phyloP scores from a whole-genome alignment of 192 early-diverging fungal genomes.

The Coemansia sp. region DNA sequence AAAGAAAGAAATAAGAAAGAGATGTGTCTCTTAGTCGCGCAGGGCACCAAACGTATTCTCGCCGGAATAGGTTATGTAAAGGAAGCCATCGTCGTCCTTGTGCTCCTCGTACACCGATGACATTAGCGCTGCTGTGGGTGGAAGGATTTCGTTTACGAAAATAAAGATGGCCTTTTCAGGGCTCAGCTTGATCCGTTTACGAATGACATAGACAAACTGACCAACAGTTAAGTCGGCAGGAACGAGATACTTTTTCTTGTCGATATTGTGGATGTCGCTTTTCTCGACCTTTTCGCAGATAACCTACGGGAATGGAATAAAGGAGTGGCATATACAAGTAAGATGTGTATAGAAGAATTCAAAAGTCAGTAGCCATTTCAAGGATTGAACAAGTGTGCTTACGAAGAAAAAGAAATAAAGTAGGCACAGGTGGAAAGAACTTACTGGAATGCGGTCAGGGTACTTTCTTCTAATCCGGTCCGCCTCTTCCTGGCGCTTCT shows the following conservation, averaged over 20 bases:
- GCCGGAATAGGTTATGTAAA: conserved; percentile 92
- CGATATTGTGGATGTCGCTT: conserved; percentile 93
- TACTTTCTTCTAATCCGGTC: conserved; percentile 97
- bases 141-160: conserved; percentile 96
- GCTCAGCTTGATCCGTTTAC: conserved; percentile 95
- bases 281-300: conserved; percentile 98
- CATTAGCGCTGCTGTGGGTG: conserved; percentile 93
- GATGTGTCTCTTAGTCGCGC: conserved; percentile 10
- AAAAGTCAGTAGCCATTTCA: too few species aligned
- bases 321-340: not conserved
- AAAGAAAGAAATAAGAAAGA: not conserved
- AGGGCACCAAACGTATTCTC: conserved; percentile 81
- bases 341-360: too few species aligned
- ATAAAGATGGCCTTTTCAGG: conserved; percentile 99
- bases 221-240: conserved; percentile 96
- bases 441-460: conserved; percentile 83
- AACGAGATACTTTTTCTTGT: conserved; percentile 99
- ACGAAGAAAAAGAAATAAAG: too few species aligned
- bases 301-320: conserved; percentile 39
- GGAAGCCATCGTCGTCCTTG: conserved; percentile 98
- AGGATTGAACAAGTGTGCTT: too few species aligned
- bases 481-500: conserved; percentile 95
- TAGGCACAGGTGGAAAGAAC: not conserved
- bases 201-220: conserved; percentile 96
- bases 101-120: conserved; percentile 95